Evolutionary conservation across 768 basidiomycete species (phyloP), one percentile per base, ranked within the genome.

Genomic region (Coprinellus aureogranulatus): DNA sequence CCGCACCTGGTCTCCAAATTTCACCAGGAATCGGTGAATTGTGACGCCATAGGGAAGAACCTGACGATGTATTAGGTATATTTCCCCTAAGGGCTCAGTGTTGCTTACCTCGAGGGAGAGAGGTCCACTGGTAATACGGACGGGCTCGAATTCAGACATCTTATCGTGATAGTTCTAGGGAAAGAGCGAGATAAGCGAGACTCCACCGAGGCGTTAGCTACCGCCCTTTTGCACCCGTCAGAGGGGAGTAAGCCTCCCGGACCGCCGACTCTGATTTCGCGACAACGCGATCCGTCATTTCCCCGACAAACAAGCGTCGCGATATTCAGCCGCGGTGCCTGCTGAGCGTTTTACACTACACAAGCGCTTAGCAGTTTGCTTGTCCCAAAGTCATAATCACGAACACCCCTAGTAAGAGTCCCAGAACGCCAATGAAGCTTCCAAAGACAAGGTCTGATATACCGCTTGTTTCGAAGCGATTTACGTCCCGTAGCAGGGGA

Each of bases 11-110:
- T 87, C 89, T 65, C 85, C 81, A 40, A 78, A 79, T 63, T 87
- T 83, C 31, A 88, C 81, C 60, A 86, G 76, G 62, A 90, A 70
- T 45, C 83, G 80, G 68, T 90, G 87, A 60, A 90, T 74, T 11
- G 87, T 88, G 61, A 89, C 72, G 8, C 89, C 88, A 60, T 79
- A 75, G 5, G 87, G 87, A 41, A 89, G 74, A 60, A 89, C 73
- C 87, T 89, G 58, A 22, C 41, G 30, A 53, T 40, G n/a, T 46
- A 57, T 56, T 42, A 62, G 51, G 37, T 14, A 10, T 46, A n/a
- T 25, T 49, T n/a, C n/a, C n/a, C n/a, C n/a, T n/a, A n/a, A n/a
- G n/a, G n/a, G n/a, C 14, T 14, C 34, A 34, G 34, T 14, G 34
- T 14, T 9, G 41, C 71, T 50, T 59, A 83, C 86, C 80, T 88